Conservation (phyloP, 2,329 filamentous ascomycete species). For the Fonsecaea erecta region DNA sequence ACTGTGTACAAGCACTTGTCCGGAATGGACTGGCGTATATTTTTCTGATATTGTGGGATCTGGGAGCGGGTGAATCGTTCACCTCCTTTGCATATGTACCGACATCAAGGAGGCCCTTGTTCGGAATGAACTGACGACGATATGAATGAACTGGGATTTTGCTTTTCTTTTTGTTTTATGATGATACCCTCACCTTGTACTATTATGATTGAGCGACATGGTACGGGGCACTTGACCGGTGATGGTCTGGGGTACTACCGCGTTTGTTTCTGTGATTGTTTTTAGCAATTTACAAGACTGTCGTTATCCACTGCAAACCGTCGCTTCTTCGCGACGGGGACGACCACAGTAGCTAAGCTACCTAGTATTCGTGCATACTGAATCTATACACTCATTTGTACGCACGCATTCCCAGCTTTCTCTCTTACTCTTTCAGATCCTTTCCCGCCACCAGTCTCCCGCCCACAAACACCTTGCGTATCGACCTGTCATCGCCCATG, state of each 20-base stretch:
- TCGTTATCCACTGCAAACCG: no score
- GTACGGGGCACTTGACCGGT: conserved; percentile 24
- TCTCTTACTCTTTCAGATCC: background rate
- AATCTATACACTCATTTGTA: conserved; percentile 20
- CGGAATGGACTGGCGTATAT: conserved; percentile 24
- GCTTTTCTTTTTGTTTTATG: conserved; percentile 14
- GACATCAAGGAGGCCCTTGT: conserved; percentile 19
- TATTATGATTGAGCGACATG: conserved; percentile 19
- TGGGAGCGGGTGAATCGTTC: conserved; percentile 12
- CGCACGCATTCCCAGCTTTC: background rate
- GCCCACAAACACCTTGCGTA: conserved; percentile 59
- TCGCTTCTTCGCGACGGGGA: background rate
- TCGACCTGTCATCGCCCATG: conserved; percentile 69
- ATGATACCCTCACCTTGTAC: conserved; percentile 25
- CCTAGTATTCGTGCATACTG: conserved; percentile 3
- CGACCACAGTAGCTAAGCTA: background rate
- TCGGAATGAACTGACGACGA: conserved; percentile 23
- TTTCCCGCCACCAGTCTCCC: conserved; percentile 44
- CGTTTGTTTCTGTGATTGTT: background rate
- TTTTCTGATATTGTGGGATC: conserved; percentile 3
- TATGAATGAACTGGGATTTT: conserved; percentile 11
- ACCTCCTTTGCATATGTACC: conserved; percentile 16
- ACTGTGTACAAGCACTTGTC: conserved; percentile 22
- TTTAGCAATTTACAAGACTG: conserved; percentile 9
- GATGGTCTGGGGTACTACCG: conserved; percentile 19